Conservation (phyloP, 2,329 filamentous ascomycete species). For the Sporothrix inflata region DNA sequence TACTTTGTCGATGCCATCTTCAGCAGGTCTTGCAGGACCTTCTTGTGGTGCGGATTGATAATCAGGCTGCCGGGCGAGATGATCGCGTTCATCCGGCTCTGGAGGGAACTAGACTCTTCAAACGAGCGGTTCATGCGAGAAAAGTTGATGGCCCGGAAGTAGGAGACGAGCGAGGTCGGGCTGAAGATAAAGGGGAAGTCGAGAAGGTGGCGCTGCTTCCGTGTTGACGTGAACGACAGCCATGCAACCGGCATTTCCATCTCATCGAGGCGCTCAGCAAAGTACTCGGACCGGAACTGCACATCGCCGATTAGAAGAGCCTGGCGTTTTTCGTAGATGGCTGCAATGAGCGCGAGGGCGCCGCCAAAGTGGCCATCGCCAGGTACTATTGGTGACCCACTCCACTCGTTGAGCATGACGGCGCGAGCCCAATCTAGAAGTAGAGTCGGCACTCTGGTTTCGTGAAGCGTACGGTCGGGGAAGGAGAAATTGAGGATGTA, state of each 20-base stretch:
- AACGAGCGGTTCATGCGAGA: slow-evolving; percentile 80
- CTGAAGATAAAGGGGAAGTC: slow-evolving; percentile 82
- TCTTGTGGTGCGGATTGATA: slow-evolving; percentile 60
- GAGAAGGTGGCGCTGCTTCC: slow-evolving; percentile 72
- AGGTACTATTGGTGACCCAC: slow-evolving; percentile 71
- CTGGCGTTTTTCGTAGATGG: slow-evolving; percentile 68
- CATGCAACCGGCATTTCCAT: slow-evolving; percentile 75
- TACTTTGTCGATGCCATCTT: slow-evolving; percentile 71
- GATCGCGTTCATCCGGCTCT: slow-evolving; percentile 59
- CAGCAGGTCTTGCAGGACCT: slow-evolving; percentile 64
- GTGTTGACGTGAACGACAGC: slow-evolving; percentile 64
- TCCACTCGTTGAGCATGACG: slow-evolving; percentile 78
- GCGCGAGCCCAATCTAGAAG: slow-evolving; percentile 74
- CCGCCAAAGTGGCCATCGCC: slow-evolving; percentile 74
- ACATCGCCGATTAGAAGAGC: slow-evolving; percentile 66
- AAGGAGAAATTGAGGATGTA: slow-evolving; percentile 54
- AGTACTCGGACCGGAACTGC: slow-evolving; percentile 74
- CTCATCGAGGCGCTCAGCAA: slow-evolving; percentile 75
- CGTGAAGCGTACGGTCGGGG: slow-evolving; percentile 57
- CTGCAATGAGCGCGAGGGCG: slow-evolving; percentile 72
- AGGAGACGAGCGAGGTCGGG: slow-evolving; percentile 71
- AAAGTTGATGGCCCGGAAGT: slow-evolving; percentile 88
- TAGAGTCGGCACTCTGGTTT: slow-evolving; percentile 59
- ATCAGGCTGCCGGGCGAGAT: slow-evolving; percentile 59
- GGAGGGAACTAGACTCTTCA: slow-evolving; percentile 66